Evolutionary conservation across 257 asterid species (phyloP).

Genomic region (Prunella vulgaris): DNA sequence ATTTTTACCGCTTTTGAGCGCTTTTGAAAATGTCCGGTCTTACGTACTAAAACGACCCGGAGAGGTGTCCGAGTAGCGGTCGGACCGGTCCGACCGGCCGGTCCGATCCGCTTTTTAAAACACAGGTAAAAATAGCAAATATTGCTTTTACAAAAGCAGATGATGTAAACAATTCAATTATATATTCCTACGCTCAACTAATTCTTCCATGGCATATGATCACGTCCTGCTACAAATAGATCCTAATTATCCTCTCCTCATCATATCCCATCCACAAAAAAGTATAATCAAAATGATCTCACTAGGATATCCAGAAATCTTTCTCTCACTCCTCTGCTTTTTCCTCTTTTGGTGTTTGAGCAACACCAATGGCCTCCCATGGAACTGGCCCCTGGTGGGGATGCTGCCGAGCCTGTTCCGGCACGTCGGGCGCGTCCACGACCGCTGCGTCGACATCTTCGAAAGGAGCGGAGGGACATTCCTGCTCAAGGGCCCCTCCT

Average conservation of each 20-base stretch:
- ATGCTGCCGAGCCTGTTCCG: constrained; percentile 38
- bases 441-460: constrained; percentile 24
- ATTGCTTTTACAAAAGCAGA: neutral
- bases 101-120: no score
- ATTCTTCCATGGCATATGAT: neutral
- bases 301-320: constrained; percentile 27
- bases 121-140: no score
- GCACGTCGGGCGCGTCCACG: constrained; percentile 37
- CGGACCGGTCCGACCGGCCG: no score
- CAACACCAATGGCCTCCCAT: constrained; percentile 28
- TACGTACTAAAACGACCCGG: no score
- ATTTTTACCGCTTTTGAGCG: no score
- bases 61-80: no score
- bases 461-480: constrained; percentile 30
- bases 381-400: constrained; percentile 47
- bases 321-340: constrained; percentile 29
- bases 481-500: constrained; percentile 39
- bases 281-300: constrained; percentile 25
- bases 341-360: constrained; percentile 21
- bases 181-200: constrained; percentile 27
- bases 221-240: neutral
- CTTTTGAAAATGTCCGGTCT: no score
- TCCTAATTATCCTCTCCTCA: neutral
- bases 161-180: no score
- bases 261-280: neutral